A percentile compares a stretch with the other conserved stretches of the same genome.
Conservation (phyloP, 2,329 filamentous ascomycete species). For the Zymoseptoria tritici region DNA sequence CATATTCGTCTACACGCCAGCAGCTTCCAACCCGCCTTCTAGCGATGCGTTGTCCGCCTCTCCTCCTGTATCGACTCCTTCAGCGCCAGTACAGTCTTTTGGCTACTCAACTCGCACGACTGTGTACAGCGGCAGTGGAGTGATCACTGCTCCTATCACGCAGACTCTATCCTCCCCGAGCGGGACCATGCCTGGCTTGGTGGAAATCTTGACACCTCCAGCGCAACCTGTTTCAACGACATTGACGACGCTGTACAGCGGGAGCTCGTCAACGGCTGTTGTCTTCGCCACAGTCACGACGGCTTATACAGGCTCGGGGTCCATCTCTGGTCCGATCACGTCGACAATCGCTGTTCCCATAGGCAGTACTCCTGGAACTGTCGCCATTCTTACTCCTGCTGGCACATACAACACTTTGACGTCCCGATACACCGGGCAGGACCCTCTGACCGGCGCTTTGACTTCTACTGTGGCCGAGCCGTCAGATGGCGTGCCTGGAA, state of each 20-base stretch:
- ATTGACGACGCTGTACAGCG: not conserved
- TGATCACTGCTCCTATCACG: not conserved
- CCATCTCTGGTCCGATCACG: not conserved
- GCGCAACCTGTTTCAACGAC: not conserved
- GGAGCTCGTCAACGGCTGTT: not conserved
- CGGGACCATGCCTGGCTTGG: not conserved
- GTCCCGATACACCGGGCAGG: not conserved
- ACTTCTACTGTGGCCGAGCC: not conserved
- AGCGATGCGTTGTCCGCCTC: too few species aligned
- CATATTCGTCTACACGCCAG: too few species aligned
- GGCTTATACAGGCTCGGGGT: not conserved
- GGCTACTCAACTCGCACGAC: not conserved
- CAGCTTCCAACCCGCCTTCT: too few species aligned
- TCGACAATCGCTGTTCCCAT: too few species aligned
- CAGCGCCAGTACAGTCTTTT: not conserved
- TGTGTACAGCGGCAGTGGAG: not conserved
- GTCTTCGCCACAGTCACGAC: not conserved
- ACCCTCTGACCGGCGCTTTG: not conserved
- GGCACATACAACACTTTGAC: not conserved
- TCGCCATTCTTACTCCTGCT: too few species aligned
- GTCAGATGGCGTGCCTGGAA: not conserved
- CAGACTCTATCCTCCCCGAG: not conserved
- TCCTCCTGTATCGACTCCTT: too few species aligned
- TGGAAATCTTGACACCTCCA: not conserved
- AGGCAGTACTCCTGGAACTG: too few species aligned